These are phyloP conservation scores for Fusarium hostae DNA, from an alignment of 2,329 filamentous ascomycete genomes.

Conservation along the genomic window DNA sequence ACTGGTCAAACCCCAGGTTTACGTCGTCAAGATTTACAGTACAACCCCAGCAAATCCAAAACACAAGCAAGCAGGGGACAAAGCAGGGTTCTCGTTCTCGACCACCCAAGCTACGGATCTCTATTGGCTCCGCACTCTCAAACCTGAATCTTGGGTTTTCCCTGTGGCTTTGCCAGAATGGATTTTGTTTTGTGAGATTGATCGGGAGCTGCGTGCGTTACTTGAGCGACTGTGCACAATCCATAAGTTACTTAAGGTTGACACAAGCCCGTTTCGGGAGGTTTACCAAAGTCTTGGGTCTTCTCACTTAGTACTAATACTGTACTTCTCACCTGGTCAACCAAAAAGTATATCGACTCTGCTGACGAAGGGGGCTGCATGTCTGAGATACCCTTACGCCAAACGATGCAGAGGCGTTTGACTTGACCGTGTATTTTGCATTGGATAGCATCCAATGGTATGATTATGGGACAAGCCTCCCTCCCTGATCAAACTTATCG, in stretches of 20 bases:
- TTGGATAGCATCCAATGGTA: conserved; percentile 8
- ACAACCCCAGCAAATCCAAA: conserved; percentile 19
- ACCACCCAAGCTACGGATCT: conserved; percentile 10
- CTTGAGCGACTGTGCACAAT: neutral
- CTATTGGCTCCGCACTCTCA: conserved; percentile 23
- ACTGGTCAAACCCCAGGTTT: conserved; percentile 13
- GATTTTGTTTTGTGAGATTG: conserved; percentile 21
- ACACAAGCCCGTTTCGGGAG: conserved; percentile 4
- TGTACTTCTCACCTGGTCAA: neutral
- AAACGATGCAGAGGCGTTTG: conserved; percentile 31
- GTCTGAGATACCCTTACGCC: conserved; percentile 16
- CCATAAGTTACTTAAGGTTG: conserved; percentile 22
- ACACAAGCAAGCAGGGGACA: conserved; percentile 23
- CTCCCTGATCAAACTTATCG: conserved; percentile 22
- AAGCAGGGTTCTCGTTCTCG: conserved; percentile 9
- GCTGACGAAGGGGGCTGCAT: conserved; percentile 12
- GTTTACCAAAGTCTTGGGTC: conserved; percentile 7
- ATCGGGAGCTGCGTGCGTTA: conserved; percentile 2
- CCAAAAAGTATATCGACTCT: neutral
- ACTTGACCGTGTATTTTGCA: conserved; percentile 10
- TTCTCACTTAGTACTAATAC: neutral
- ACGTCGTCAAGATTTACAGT: neutral
- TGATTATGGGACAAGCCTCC: neutral
- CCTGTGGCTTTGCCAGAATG: conserved; percentile 2
- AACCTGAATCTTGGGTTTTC: conserved; percentile 26